Conservation (phyloP, 306 rosid genomes). For the Lathyrus aphaca region DNA sequence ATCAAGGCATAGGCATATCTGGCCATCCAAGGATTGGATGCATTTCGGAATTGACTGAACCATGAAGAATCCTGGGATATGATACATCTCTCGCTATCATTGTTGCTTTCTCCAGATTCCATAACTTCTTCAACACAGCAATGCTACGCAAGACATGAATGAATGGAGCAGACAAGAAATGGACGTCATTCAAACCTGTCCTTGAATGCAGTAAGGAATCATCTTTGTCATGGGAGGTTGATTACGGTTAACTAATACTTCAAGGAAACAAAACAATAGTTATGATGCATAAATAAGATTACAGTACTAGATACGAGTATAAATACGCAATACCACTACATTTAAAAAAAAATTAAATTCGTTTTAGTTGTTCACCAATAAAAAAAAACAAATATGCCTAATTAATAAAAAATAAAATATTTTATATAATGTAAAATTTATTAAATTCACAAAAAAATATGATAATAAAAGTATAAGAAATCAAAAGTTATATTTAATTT, state of each 20-base stretch:
- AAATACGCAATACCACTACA: too few species aligned
- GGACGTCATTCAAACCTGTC: constrained; percentile 34
- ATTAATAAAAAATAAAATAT: too few species aligned
- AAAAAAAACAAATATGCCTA: too few species aligned
- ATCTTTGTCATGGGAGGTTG: constrained; percentile 33
- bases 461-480: too few species aligned
- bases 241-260: constrained; percentile 35
- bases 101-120: constrained; percentile 56
- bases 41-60: constrained; percentile 76
- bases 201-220: constrained; percentile 30
- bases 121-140: constrained; percentile 48
- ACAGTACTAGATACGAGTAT: too few species aligned
- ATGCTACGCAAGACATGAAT: constrained; percentile 36
- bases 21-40: constrained; percentile 98
- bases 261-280: constrained; percentile 19
- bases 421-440: too few species aligned
- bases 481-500: too few species aligned
- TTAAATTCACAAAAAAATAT: too few species aligned
- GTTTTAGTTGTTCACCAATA: too few species aligned
- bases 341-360: too few species aligned
- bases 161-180: constrained; percentile 32
- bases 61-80: constrained; percentile 57
- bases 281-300: too few species aligned
- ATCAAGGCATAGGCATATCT: constrained; percentile 83
- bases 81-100: constrained; percentile 40